Conservation (phyloP, 176 grass and related monocot species). For the Bothriochloa decipiens region DNA sequence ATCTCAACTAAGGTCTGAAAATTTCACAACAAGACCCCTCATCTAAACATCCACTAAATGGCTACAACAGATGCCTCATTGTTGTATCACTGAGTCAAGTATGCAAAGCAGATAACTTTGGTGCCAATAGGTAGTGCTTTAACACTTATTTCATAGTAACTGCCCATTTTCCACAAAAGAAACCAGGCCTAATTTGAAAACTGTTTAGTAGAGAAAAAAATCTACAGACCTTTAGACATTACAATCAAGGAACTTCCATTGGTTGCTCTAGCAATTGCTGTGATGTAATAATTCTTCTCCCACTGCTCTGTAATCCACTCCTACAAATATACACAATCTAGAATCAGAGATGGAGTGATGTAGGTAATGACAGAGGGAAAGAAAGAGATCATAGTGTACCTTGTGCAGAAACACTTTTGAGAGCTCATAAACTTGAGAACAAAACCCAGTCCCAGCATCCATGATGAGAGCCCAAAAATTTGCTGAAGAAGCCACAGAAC, state of each 20-base stretch:
- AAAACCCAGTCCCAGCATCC: slow-evolving; percentile 77
- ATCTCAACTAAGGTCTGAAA: no score
- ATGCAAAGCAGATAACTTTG: no score
- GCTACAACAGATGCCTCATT: no score
- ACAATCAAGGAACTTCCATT: slow-evolving; percentile 91
- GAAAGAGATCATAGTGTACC: slow-evolving; percentile 45
- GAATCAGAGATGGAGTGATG: not conserved
- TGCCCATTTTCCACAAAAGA: no score
- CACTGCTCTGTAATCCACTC: slow-evolving; percentile 97
- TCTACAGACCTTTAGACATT: slow-evolving; percentile 89
- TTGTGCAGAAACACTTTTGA: slow-evolving; percentile 77
- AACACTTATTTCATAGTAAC: no score
- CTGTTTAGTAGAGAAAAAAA: not conserved
- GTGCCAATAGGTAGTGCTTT: no score
- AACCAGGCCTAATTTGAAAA: not conserved
- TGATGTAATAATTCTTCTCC: slow-evolving; percentile 93
- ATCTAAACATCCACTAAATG: no score
- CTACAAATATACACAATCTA: slow-evolving; percentile 41
- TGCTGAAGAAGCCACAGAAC: slow-evolving; percentile 72
- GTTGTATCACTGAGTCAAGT: no score
- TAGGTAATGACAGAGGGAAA: not conserved
- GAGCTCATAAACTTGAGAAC: slow-evolving; percentile 83
- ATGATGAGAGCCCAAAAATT: slow-evolving; percentile 93
- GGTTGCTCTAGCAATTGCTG: slow-evolving; percentile 79
- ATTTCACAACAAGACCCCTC: no score